Percentiles rank a stretch among this genome's conserved stretches.
Evolutionary conservation across 345 rosid genomes (phyloP).

Genomic region (Hypericum perforatum): DNA sequence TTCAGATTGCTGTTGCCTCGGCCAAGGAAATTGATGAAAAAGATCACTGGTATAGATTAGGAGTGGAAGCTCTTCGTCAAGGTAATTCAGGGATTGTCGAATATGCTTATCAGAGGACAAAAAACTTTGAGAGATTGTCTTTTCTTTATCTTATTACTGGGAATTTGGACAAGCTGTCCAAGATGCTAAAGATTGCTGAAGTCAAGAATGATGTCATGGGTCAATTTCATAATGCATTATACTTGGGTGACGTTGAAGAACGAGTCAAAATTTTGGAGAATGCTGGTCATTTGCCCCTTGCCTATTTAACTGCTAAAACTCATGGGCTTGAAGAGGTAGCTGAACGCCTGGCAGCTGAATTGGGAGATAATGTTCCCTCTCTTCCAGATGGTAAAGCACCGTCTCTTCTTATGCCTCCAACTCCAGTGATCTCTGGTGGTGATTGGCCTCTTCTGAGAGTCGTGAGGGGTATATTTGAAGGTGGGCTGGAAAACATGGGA

Average conservation of each 20-base stretch:
- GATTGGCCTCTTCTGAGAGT: conserved; percentile 98
- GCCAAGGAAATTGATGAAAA: conserved; percentile 94
- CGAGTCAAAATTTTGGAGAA: conserved; percentile 82
- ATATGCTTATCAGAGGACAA: conserved; percentile 95
- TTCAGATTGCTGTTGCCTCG: conserved; percentile 88
- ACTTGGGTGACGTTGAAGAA: conserved; percentile 80
- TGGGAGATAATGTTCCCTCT: conserved; percentile 65
- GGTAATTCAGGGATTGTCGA: conserved; percentile 90
- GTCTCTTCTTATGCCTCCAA: conserved; percentile 71
- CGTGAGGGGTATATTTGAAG: conserved; percentile 88
- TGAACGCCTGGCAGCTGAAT: conserved; percentile 56
- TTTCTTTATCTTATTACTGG: conserved; percentile 90
- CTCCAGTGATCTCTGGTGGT: conserved; percentile 67
- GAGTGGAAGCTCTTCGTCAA: conserved; percentile 98
- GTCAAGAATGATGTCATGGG: conserved; percentile 93
- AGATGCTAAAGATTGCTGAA: conserved; percentile 90
- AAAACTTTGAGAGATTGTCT: conserved; percentile 91
- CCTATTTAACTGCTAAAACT: conserved; percentile 66
- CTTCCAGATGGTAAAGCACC: conserved; percentile 62
- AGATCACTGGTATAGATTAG: conserved; percentile 84
- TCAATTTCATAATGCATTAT: conserved; percentile 87
- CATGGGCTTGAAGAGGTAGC: conserved; percentile 74
- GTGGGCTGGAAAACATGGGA: conserved; percentile 55
- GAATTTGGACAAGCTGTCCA: conserved; percentile 68
- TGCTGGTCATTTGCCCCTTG: conserved; percentile 86